A percentile compares a stretch with the other conserved stretches of the same genome.
These are phyloP conservation scores for Neotropicomus parvogracilis DNA, from an alignment of 1,284 basidiomycete species.

Conservation along the genomic window DNA sequence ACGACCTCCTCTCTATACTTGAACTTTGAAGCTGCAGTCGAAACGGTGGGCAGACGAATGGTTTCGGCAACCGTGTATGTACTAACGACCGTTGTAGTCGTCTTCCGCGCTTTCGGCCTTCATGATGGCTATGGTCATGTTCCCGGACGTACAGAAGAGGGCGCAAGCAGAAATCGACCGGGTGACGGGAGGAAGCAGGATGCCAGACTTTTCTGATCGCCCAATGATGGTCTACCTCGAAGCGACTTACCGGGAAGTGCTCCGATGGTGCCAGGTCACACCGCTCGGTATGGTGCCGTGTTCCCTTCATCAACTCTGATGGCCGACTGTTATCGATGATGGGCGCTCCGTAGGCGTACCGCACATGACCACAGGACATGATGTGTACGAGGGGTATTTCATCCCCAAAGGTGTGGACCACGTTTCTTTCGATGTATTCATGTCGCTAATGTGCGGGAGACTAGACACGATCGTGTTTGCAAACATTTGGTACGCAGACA, in stretches of 20 bases:
- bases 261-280: conserved; percentile 21
- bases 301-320: not conserved
- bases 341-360: conserved; percentile 4
- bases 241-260: conserved; percentile 16
- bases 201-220: conserved; percentile 15
- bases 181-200: conserved; percentile 8
- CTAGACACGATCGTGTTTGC: conserved; percentile 18
- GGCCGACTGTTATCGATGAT: not conserved
- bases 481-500: conserved; percentile 18
- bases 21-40: conserved; percentile 10
- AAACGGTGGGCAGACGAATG: conserved; percentile 10
- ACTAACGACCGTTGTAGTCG: conserved; percentile 12
- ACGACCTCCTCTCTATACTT: no score
- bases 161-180: conserved; percentile 23
- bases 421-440: not conserved
- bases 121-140: conserved; percentile 28
- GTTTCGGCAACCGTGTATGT: no score
- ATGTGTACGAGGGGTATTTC: conserved; percentile 21
- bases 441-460: not conserved
- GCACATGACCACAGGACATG: conserved; percentile 13
- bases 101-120: conserved; percentile 21
- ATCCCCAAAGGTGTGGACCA: conserved; percentile 19
- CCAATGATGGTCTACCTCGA: conserved; percentile 23
- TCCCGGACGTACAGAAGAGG: conserved; percentile 23
- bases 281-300: conserved; percentile 15